phyloP scores from a whole-genome alignment of 352 stramenopile species.

The Globisporangium radiosum region DNA sequence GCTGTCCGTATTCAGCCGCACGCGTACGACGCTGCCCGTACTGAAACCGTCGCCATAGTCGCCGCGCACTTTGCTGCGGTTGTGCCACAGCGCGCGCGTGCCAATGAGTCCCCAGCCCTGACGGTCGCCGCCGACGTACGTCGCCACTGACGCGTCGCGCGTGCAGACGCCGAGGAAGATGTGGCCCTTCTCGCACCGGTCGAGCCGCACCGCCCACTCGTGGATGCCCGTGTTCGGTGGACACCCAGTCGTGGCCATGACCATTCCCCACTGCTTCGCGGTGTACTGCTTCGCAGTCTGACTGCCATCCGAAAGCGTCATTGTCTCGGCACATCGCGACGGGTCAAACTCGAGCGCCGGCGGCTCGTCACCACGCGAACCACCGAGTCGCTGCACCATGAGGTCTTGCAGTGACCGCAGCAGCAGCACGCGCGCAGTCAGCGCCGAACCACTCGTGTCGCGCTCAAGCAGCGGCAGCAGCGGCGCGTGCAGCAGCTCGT shows the following conservation, averaged over 20 bases:
- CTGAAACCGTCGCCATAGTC: slow-evolving; percentile 88
- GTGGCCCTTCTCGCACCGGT: slow-evolving; percentile 86
- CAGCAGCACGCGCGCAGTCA: slow-evolving; percentile 53
- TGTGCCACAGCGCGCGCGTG: slow-evolving; percentile 85
- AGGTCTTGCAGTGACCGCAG: slow-evolving; percentile 82
- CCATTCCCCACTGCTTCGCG: slow-evolving; percentile 88
- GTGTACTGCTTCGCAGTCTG: slow-evolving; percentile 86
- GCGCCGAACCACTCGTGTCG: slow-evolving; percentile 11
- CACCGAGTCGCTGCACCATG: slow-evolving; percentile 75
- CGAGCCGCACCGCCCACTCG: slow-evolving; percentile 82
- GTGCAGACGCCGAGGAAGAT: slow-evolving; percentile 88
- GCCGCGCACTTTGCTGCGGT: slow-evolving; percentile 82
- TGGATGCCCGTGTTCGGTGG: slow-evolving; percentile 81
- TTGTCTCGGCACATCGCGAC: slow-evolving; percentile 82
- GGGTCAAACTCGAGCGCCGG: slow-evolving; percentile 84
- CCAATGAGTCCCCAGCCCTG: slow-evolving; percentile 87
- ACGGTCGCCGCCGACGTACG: slow-evolving; percentile 84
- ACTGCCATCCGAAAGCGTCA: slow-evolving; percentile 80
- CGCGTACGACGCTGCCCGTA: slow-evolving; percentile 74
- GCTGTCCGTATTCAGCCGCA: slow-evolving; percentile 83
- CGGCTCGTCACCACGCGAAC: slow-evolving; percentile 62
- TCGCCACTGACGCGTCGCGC: slow-evolving; percentile 78
- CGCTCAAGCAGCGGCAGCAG: slow-evolving; percentile 61
- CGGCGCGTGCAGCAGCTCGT: slow-evolving; percentile 59
- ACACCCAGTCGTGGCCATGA: slow-evolving; percentile 81